Percentiles rank a stretch among this genome's conserved stretches.
Conservation (phyloP, 805 yeast genomes). For the Ogataea parapolymorpha region DNA sequence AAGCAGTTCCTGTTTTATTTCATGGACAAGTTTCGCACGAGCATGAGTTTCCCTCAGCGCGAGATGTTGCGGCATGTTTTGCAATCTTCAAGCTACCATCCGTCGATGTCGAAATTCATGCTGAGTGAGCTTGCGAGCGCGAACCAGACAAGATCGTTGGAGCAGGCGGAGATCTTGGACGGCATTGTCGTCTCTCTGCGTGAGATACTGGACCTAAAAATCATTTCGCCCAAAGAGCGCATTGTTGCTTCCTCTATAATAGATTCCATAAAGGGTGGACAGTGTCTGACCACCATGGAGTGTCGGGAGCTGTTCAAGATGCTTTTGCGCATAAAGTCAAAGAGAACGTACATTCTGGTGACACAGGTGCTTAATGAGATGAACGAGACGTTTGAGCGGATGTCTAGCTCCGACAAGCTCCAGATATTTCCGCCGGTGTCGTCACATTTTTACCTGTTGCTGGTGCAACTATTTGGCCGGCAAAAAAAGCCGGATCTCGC, state of each 20-base stretch:
- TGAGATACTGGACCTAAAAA: not conserved
- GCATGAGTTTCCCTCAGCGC: constrained; percentile 22
- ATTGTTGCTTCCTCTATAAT: constrained; percentile 12
- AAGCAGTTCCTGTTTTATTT: constrained; percentile 22
- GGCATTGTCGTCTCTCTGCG: constrained; percentile 12
- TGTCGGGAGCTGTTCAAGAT: constrained; percentile 23
- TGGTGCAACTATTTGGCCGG: constrained; percentile 35
- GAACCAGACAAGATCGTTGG: constrained; percentile 14
- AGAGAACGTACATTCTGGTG: constrained; percentile 28
- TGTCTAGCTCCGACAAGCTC: constrained; percentile 2
- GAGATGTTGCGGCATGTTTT: constrained; percentile 21
- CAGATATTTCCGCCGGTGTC: constrained; percentile 36
- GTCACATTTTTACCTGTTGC: constrained; percentile 40
- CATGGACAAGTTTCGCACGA: constrained; percentile 14
- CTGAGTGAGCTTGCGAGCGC: constrained; percentile 14
- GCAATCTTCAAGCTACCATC: constrained; percentile 9
- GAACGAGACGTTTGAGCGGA: constrained; percentile 18
- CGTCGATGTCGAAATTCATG: constrained; percentile 17
- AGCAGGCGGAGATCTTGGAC: constrained; percentile 25
- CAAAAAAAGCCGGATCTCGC: constrained; percentile 25
- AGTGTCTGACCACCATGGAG: constrained; percentile 25
- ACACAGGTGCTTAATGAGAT: constrained; percentile 31
- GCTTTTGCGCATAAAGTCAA: constrained; percentile 22
- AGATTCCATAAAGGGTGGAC: constrained; percentile 22
- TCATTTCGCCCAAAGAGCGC: constrained; percentile 8